Conservation (phyloP, 306 rosid species). For the Trifolium dubium region DNA sequence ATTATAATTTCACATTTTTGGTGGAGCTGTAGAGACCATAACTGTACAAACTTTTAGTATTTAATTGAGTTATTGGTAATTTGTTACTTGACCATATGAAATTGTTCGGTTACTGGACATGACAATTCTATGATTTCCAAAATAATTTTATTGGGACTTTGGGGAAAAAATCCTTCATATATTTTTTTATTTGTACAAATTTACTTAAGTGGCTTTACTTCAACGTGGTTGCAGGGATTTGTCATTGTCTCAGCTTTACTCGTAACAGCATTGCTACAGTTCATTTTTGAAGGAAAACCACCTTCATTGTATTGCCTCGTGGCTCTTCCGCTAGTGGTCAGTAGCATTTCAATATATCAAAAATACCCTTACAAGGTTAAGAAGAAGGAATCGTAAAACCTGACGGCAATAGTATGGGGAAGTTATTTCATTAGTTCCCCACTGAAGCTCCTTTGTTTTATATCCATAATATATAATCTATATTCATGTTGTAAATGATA, state of each 20-base stretch:
- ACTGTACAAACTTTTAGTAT: slow-evolving; percentile 1
- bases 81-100: slow-evolving; percentile 11
- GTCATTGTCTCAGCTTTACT: slow-evolving; percentile 94
- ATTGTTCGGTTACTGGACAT: slow-evolving; percentile 1
- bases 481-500: slow-evolving; percentile 51
- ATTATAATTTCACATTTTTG: slow-evolving; percentile 3
- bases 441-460: slow-evolving; percentile 24
- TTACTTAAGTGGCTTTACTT: slow-evolving; percentile 17
- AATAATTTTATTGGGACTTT: slow-evolving; percentile 29
- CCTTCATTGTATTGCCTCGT: slow-evolving; percentile 83
- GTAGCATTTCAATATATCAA: slow-evolving; percentile 88
- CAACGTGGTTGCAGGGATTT: slow-evolving; percentile 81
- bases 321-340: slow-evolving; percentile 85
- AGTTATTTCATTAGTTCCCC: slow-evolving; percentile 37
- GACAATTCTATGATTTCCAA: slow-evolving; percentile 1
- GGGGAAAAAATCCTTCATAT: slow-evolving; percentile 17
- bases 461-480: slow-evolving; percentile 38
- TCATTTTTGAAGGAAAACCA: slow-evolving; percentile 90
- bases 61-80: slow-evolving; percentile 7
- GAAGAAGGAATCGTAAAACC: slow-evolving; percentile 64
- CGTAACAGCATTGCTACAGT: slow-evolving; percentile 91
- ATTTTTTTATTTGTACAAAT: slow-evolving; percentile 8
- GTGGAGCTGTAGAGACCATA: slow-evolving; percentile 23
- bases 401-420: slow-evolving; percentile 32
- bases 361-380: slow-evolving; percentile 78